Evolutionary conservation across 2,329 filamentous ascomycete species (phyloP).

Genomic region (Fonsecaea nubica): DNA sequence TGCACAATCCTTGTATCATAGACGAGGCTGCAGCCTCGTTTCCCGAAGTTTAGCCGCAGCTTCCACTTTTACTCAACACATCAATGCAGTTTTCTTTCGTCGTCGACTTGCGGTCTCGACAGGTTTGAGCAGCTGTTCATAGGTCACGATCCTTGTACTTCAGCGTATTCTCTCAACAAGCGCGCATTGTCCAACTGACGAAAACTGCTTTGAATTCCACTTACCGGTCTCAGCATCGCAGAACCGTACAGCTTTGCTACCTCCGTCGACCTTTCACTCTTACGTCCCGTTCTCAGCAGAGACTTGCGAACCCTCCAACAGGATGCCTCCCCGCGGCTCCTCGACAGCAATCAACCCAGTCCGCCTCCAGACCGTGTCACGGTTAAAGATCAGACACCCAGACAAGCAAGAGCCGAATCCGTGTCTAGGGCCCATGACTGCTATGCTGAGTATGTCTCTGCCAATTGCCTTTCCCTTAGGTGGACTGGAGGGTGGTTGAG

Average conservation of each 20-base stretch:
- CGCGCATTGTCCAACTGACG: neutral
- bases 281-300: neutral
- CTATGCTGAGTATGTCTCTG: conserved; percentile 65
- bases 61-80: neutral
- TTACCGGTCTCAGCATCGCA: neutral
- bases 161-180: neutral
- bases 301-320: conserved; percentile 21
- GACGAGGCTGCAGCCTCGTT: neutral
- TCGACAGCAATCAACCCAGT: conserved; percentile 54
- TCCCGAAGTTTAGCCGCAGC: conserved; percentile 13
- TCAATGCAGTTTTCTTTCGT: neutral
- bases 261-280: neutral
- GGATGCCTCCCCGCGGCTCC: conserved; percentile 53
- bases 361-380: conserved; percentile 54
- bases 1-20: too few species aligned
- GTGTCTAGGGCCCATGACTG: conserved; percentile 70
- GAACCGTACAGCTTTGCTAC: neutral
- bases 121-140: neutral
- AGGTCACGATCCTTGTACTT: neutral
- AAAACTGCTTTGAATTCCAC: neutral
- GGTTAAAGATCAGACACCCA: conserved; percentile 69
- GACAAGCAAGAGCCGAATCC: conserved; percentile 68
- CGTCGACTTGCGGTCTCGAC: neutral
- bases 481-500: neutral
- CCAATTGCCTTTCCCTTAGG: neutral